Evolutionary conservation across 176 grass and related monocot genomes (phyloP), one percentile per base, ranked within the genome.

Genomic region (Coix lacrymajobi): DNA sequence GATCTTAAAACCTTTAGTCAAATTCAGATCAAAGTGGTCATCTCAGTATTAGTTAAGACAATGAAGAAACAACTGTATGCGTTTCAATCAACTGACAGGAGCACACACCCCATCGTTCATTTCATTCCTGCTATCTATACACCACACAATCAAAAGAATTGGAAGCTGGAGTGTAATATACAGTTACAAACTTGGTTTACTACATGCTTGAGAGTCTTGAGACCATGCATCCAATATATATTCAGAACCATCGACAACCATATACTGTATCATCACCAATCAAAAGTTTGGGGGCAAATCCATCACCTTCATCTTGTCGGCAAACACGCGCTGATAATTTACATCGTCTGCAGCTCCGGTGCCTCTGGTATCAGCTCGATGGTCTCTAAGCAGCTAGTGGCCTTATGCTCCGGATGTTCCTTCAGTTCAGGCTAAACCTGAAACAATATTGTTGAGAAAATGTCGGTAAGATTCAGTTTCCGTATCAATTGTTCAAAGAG

Each of bases 401-500:
- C 11, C 20, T 60, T 31, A 1, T 34, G 62, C 5, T n/a, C 4
- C n/a, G 16, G 32, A 73, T 73, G 12, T 22, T 8, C 6, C 49
- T 79, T 90, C 84, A 90, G 74, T 83, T 79, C 79, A 90, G 83
- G 79, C 74, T 83, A 75, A 90, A 90, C 88, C 88, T 90, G 88
- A 48, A 74, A 37, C 24, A 51, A 11, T 16, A 46, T 80, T 5
- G 7, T 71, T 11, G 3, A 41, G 15, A 49, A 51, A 61, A 62
- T 3, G 15, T 66, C 39, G 64, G 32, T 25, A 29, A 62, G 20
- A 16, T 37, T 2, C 4, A 30, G 45, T 25, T 60, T 41, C 15
- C 16, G 58, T 12, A 56, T 58, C 15, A 3, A 48, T 15, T 34
- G 29, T 30, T 7, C 7, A 8, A 29, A 13, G 25, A 64, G 14